Conservation (phyloP, 257 asterid species). For the Anisodus tanguticus region DNA sequence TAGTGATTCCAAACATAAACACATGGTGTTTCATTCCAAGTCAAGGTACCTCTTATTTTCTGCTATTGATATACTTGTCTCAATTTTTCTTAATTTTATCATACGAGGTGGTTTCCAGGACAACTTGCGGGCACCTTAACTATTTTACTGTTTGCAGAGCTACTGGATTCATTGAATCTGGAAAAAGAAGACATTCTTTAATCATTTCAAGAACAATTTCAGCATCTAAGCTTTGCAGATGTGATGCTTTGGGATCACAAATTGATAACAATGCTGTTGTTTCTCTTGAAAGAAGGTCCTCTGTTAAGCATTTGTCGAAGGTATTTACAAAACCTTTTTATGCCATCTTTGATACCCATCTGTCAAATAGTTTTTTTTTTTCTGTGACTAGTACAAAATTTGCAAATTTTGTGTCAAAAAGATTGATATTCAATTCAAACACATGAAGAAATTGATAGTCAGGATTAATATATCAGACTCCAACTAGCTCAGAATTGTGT, state of each 20-base stretch:
- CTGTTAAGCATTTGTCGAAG: slow-evolving; percentile 48
- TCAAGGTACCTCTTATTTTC: not conserved
- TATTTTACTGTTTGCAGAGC: slow-evolving; percentile 40
- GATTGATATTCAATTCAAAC: not conserved
- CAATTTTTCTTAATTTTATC: not conserved
- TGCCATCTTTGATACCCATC: too few species aligned
- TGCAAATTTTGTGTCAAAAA: not conserved
- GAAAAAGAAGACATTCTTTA: slow-evolving; percentile 41
- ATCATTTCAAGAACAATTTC: slow-evolving; percentile 59
- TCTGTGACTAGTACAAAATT: too few species aligned
- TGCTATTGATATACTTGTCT: not conserved
- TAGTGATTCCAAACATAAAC: not conserved
- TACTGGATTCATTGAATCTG: slow-evolving; percentile 48
- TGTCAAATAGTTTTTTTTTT: too few species aligned
- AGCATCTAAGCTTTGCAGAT: slow-evolving; percentile 32
- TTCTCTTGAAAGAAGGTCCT: slow-evolving; percentile 30
- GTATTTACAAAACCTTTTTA: slow-evolving; percentile 20
- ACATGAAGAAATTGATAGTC: not conserved
- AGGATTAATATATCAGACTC: not conserved
- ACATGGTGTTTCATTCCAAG: not conserved
- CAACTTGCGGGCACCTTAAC: not conserved
- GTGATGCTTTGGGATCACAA: slow-evolving; percentile 26
- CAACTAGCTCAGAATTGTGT: not conserved
- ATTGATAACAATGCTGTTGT: slow-evolving; percentile 45
- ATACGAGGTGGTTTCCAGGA: not conserved